phyloP scores from a whole-genome alignment of 805 yeast genomes.

The Starmerella bombi region DNA sequence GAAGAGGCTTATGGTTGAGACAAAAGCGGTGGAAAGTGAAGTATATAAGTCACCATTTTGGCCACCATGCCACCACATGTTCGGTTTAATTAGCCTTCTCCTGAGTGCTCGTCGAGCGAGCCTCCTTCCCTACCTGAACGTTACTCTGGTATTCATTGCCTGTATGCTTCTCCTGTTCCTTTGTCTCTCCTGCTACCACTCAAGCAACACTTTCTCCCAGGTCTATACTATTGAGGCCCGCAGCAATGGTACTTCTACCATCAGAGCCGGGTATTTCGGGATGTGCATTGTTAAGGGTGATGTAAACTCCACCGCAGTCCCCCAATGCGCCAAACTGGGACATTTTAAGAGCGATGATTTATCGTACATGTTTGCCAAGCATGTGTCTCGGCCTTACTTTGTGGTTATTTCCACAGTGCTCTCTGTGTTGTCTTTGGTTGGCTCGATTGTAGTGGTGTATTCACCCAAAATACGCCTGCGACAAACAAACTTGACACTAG shows the following conservation, averaged over 20 bases:
- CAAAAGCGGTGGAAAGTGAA: neutral
- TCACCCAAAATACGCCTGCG: neutral
- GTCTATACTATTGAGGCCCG: conserved; percentile 8
- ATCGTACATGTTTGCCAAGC: conserved; percentile 11
- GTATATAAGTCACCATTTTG: neutral
- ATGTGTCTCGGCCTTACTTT: conserved; percentile 17
- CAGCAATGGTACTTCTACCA: neutral
- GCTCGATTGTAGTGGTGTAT: neutral
- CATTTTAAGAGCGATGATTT: conserved; percentile 1
- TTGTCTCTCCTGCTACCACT: conserved; percentile 7
- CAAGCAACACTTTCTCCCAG: conserved; percentile 6
- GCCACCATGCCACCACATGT: neutral
- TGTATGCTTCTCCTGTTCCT: conserved; percentile 9
- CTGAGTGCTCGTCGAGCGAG: neutral
- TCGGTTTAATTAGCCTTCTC: neutral
- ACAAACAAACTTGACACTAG: neutral
- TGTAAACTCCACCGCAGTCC: neutral
- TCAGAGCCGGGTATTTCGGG: conserved; percentile 11
- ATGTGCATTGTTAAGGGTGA: conserved; percentile 4
- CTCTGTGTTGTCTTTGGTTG: neutral
- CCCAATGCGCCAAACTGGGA: neutral
- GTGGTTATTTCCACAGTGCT: conserved; percentile 7
- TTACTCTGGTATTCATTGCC: conserved; percentile 7
- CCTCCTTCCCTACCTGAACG: neutral
- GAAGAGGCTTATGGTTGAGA: neutral